These are phyloP conservation scores for Brassica juncea DNA, from an alignment of 345 rosid genomes.

Conservation along the genomic window DNA sequence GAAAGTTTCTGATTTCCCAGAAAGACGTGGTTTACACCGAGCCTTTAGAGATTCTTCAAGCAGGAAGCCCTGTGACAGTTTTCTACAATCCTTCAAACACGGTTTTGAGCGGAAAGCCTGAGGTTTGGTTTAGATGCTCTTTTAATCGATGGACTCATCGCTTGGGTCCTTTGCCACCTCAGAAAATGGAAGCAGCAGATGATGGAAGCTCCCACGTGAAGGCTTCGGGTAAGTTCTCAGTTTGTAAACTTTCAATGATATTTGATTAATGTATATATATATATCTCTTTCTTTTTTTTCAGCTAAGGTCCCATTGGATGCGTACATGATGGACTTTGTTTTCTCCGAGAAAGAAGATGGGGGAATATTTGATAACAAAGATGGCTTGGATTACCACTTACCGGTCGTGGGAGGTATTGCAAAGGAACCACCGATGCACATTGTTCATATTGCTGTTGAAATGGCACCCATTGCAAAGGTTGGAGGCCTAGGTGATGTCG, in stretches of 20 bases:
- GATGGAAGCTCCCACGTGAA: constrained; percentile 58
- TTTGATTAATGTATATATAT: constrained; percentile 9
- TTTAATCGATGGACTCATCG: constrained; percentile 94
- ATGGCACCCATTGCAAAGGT: constrained; percentile 99
- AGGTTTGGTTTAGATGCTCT: constrained; percentile 91
- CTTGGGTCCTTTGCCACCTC: constrained; percentile 75
- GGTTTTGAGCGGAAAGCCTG: constrained; percentile 74
- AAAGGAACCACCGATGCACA: constrained; percentile 86
- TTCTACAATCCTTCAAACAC: constrained; percentile 83
- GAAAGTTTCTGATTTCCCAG: constrained; percentile 76
- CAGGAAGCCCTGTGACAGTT: constrained; percentile 65
- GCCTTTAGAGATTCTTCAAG: constrained; percentile 70
- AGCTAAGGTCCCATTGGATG: constrained; percentile 93
- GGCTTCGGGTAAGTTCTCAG: constrained; percentile 35
- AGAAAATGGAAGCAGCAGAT: constrained; percentile 68
- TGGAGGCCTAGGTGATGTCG: constrained; percentile 96
- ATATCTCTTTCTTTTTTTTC: constrained; percentile 46
- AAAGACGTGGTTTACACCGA: constrained; percentile 83
- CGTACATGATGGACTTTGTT: constrained; percentile 94
- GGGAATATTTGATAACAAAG: constrained; percentile 73
- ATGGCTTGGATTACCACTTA: constrained; percentile 81
- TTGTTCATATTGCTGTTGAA: constrained; percentile 93
- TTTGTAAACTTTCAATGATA: neutral
- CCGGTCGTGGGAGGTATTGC: constrained; percentile 73
- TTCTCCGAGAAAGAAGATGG: constrained; percentile 92